These are phyloP conservation scores for Pythium dissotocum DNA, from an alignment of 352 stramenopile genomes.

Conservation along the genomic window DNA sequence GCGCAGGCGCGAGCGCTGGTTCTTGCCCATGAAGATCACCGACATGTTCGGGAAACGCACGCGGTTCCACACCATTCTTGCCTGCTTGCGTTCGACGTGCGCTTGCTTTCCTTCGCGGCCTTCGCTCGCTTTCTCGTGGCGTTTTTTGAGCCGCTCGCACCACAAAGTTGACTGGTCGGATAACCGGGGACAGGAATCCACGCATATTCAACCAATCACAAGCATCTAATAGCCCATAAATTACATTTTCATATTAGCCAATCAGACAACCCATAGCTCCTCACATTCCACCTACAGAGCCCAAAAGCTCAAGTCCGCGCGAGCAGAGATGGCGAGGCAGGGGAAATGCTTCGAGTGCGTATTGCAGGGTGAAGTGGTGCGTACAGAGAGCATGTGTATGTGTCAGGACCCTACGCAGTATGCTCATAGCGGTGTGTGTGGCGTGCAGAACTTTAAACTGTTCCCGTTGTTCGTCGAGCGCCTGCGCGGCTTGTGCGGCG, in stretches of 20 bases:
- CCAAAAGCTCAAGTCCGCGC: not conserved
- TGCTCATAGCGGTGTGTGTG: not conserved
- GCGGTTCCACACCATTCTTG: constrained; percentile 82
- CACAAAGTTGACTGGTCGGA: constrained; percentile 29
- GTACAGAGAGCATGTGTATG: constrained; percentile 12
- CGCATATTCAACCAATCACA: constrained; percentile 28
- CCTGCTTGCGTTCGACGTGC: constrained; percentile 4
- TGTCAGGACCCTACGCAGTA: too few species aligned
- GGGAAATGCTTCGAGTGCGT: constrained; percentile 85
- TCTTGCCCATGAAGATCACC: constrained; percentile 87
- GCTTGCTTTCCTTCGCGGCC: constrained; percentile 20
- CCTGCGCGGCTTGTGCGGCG: constrained; percentile 69
- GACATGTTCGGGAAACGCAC: constrained; percentile 89
- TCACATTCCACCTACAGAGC: constrained; percentile 21
- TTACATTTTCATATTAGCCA: constrained; percentile 19
- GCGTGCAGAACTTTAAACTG: constrained; percentile 71
- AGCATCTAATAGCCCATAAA: not conserved
- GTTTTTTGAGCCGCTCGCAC: constrained; percentile 18
- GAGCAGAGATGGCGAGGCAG: constrained; percentile 46
- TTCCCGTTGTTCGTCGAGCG: constrained; percentile 83
- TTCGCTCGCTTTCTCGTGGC: constrained; percentile 22
- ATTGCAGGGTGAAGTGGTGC: constrained; percentile 79
- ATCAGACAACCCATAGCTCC: constrained; percentile 20
- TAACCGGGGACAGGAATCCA: constrained; percentile 7
- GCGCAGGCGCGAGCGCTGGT: constrained; percentile 65